A percentile compares a stretch with the other conserved stretches of the same genome.
phyloP scores from a whole-genome alignment of 306 rosid genomes.

The Leucaena leucocephala region DNA sequence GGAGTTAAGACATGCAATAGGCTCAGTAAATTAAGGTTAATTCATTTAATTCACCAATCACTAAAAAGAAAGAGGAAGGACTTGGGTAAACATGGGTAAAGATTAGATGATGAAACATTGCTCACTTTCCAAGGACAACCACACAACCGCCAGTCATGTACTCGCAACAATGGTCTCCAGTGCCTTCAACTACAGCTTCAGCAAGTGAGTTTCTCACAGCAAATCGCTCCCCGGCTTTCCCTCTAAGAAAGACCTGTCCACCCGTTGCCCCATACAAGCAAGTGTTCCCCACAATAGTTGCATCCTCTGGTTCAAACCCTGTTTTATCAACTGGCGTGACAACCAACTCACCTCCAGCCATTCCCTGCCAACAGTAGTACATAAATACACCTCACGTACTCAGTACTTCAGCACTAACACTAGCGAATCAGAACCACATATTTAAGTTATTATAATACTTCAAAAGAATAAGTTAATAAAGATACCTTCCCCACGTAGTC shows the following conservation, averaged over 20 bases:
- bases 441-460: background rate
- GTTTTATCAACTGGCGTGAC: constrained; percentile 80
- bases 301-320: constrained; percentile 91
- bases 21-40: constrained; percentile 26
- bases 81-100: constrained; percentile 9
- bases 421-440: constrained; percentile 3
- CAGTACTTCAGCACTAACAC: background rate
- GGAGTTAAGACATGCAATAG: constrained; percentile 35
- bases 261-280: constrained; percentile 99
- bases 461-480: background rate
- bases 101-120: constrained; percentile 40
- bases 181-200: constrained; percentile 95
- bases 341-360: constrained; percentile 96
- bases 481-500: constrained; percentile 98
- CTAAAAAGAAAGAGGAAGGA: background rate
- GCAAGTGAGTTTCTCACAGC: constrained; percentile 99
- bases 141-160: constrained; percentile 99
- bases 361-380: constrained; percentile 65
- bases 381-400: constrained; percentile 23
- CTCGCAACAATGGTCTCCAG: constrained; percentile 96
- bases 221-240: constrained; percentile 96
- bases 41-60: constrained; percentile 28
- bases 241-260: constrained; percentile 91
- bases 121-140: constrained; percentile 95
- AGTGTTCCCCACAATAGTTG: constrained; percentile 95